Conservation (phyloP, 306 rosid genomes). For the Echinosophora koreensis region DNA sequence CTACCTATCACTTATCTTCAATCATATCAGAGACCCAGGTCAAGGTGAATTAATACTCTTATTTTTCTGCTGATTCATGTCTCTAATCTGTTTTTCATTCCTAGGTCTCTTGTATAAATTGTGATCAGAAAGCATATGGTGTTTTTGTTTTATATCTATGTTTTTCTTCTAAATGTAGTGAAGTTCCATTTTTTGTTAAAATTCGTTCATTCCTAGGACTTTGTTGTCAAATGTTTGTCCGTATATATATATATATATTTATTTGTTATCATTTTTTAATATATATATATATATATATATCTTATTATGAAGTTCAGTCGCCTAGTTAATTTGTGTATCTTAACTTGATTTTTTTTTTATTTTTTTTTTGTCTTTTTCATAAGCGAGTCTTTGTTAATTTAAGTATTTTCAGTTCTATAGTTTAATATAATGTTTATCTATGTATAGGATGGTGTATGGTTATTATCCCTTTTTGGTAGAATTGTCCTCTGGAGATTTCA, state of each 20-base stretch:
- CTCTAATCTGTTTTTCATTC: neutral
- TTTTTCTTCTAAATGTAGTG: neutral
- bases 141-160: neutral
- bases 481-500: neutral
- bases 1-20: constrained; percentile 87
- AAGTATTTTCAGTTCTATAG: neutral
- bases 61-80: neutral
- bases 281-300: constrained; percentile 12
- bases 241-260: neutral
- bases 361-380: neutral
- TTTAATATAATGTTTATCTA: neutral
- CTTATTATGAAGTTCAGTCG: constrained; percentile 1
- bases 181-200: neutral
- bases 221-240: neutral
- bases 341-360: neutral
- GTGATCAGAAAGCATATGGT: neutral
- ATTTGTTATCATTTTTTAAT: constrained; percentile 11
- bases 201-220: neutral
- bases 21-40: constrained; percentile 83
- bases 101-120: neutral
- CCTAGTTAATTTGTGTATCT: neutral
- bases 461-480: neutral
- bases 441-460: neutral
- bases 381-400: neutral
- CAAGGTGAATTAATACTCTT: constrained; percentile 42